These are phyloP conservation scores for Lipomyces yamadae DNA, from an alignment of 805 yeast genomes.

Conservation along the genomic window DNA sequence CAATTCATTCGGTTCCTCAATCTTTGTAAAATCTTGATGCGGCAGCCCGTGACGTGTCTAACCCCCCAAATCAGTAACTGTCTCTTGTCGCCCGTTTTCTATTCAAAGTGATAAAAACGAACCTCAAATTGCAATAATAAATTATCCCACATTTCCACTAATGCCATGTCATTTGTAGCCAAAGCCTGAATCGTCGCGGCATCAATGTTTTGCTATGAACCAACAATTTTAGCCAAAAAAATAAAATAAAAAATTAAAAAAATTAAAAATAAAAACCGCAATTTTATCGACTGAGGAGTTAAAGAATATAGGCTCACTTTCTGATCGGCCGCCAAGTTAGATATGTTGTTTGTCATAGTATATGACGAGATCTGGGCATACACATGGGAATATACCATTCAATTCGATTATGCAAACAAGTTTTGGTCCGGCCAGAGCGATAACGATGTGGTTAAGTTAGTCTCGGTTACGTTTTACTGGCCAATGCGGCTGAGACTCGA, in stretches of 20 bases:
- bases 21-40: not conserved
- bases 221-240: not conserved
- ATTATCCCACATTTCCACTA: slow-evolving; percentile 18
- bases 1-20: not conserved
- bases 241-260: too few species aligned
- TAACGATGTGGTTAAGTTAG: too few species aligned
- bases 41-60: slow-evolving; percentile 7
- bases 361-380: not conserved
- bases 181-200: not conserved
- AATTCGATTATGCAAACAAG: not conserved
- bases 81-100: not conserved
- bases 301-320: not conserved
- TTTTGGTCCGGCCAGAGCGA: too few species aligned
- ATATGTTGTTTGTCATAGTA: not conserved
- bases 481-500: not conserved
- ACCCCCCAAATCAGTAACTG: not conserved
- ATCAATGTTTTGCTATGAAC: not conserved
- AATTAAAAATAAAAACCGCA: too few species aligned
- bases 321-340: not conserved
- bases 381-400: not conserved
- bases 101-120: not conserved
- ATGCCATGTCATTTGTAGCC: slow-evolving; percentile 11
- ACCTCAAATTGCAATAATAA: slow-evolving; percentile 20
- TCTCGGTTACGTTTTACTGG: too few species aligned
- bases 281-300: too few species aligned